Evolutionary conservation across 140 eudicot species (phyloP).

Genomic region (Oenanthe javanica): DNA sequence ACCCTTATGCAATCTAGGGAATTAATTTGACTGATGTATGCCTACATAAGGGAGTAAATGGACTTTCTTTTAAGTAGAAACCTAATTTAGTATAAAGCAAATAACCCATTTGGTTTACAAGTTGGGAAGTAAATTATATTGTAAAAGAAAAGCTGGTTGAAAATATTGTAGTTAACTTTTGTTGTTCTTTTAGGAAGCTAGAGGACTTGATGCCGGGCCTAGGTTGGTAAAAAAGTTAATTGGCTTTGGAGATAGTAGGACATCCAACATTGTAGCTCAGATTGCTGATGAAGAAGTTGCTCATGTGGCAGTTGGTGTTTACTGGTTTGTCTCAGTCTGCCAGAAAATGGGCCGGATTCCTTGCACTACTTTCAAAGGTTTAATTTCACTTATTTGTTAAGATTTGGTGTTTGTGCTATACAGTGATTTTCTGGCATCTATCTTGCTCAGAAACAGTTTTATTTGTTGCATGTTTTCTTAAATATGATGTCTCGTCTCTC

Average conservation of each 20-base stretch:
- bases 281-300: constrained; percentile 99
- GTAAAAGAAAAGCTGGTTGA: background rate
- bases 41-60: background rate
- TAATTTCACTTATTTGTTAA: background rate
- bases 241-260: constrained; percentile 81
- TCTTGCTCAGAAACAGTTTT: background rate
- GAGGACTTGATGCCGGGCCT: constrained; percentile 99
- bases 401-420: background rate
- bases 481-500: background rate
- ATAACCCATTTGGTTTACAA: background rate
- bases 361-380: constrained; percentile 75
- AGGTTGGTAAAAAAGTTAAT: constrained; percentile 70
- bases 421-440: background rate
- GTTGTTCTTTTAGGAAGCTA: constrained; percentile 59
- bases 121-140: background rate
- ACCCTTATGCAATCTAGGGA: background rate
- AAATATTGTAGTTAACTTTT: background rate
- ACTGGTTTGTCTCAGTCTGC: constrained; percentile 77
- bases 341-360: constrained; percentile 68
- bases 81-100: background rate
- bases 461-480: background rate
- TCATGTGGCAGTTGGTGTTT: constrained; percentile 95
- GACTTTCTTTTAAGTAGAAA: background rate
- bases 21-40: background rate
- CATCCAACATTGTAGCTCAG: constrained; percentile 71